Conservation (phyloP, 2,329 filamentous ascomycete genomes). For the Talaromyces sp. region DNA sequence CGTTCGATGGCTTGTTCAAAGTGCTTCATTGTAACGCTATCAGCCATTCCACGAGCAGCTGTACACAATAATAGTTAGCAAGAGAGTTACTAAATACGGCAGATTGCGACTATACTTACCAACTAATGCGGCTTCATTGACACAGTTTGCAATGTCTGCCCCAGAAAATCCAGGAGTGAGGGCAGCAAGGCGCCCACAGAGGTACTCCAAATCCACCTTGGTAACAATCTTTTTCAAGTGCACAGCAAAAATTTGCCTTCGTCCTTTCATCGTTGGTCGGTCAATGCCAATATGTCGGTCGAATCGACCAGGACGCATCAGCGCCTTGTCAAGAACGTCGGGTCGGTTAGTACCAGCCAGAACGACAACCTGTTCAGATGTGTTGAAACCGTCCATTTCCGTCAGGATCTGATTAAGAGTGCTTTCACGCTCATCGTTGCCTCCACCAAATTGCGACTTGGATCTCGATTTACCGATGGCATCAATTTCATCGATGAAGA, state of each 20-base stretch:
- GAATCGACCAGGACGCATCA: conserved; percentile 95
- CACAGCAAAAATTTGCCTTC: conserved; percentile 92
- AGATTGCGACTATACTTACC: conserved; percentile 53
- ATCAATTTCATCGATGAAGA: conserved; percentile 99
- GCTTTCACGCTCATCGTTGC: conserved; percentile 94
- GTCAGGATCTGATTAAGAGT: conserved; percentile 98
- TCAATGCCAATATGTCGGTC: conserved; percentile 96
- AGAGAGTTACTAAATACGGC: background rate
- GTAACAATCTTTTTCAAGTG: conserved; percentile 94
- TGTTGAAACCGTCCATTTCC: conserved; percentile 99
- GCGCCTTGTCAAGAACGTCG: conserved; percentile 87
- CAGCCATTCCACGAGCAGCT: conserved; percentile 80
- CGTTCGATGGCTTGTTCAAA: conserved; percentile 98
- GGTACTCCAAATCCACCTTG: conserved; percentile 77
- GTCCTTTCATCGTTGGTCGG: conserved; percentile 90
- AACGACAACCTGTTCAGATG: conserved; percentile 90
- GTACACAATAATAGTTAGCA: conserved; percentile 35
- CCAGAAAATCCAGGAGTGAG: conserved; percentile 95
- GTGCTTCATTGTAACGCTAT: conserved; percentile 78
- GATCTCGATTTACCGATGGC: conserved; percentile 88
- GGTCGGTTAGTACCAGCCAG: conserved; percentile 94
- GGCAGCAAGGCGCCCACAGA: conserved; percentile 83
- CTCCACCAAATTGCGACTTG: conserved; percentile 78
- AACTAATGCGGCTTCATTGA: conserved; percentile 94
- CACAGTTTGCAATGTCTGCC: conserved; percentile 96